A percentile compares a stretch with the other conserved stretches of the same genome.
phyloP scores from a whole-genome alignment of 371 early-diverging fungal species.

The Circinella umbellata region DNA sequence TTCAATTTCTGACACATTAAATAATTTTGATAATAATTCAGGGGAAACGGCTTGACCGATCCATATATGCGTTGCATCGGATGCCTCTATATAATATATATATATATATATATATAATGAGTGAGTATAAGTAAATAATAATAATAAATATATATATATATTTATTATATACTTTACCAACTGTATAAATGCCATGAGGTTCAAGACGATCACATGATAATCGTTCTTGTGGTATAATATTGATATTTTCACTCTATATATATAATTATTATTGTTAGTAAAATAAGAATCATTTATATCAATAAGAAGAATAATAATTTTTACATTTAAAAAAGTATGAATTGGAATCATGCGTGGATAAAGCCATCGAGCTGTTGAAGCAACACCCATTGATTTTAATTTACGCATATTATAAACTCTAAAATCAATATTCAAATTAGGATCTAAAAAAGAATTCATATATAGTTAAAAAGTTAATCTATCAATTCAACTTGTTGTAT shows the following conservation, averaged over 20 bases:
- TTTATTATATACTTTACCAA: conserved; percentile 27
- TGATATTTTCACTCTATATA: neutral
- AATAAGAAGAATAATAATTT: neutral
- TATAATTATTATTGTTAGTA: neutral
- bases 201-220: conserved; percentile 80
- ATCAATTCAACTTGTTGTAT: too few species aligned
- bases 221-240: conserved; percentile 57
- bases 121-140: neutral
- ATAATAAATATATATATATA: neutral
- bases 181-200: conserved; percentile 73
- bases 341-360: conserved; percentile 69
- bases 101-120: neutral
- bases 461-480: too few species aligned
- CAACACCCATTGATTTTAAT: conserved; percentile 73
- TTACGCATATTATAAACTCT: conserved; percentile 81
- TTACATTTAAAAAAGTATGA: conserved; percentile 3
- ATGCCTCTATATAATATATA: conserved; percentile 21
- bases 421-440: conserved; percentile 67
- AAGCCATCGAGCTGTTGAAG: conserved; percentile 72
- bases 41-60: conserved; percentile 30
- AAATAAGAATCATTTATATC: neutral
- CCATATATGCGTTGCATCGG: conserved; percentile 35
- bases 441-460: conserved; percentile 1
- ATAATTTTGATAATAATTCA: conserved; percentile 23
- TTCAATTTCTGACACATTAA: conserved; percentile 26